phyloP scores from a whole-genome alignment of 345 rosid genomes.

The Linum tenue region DNA sequence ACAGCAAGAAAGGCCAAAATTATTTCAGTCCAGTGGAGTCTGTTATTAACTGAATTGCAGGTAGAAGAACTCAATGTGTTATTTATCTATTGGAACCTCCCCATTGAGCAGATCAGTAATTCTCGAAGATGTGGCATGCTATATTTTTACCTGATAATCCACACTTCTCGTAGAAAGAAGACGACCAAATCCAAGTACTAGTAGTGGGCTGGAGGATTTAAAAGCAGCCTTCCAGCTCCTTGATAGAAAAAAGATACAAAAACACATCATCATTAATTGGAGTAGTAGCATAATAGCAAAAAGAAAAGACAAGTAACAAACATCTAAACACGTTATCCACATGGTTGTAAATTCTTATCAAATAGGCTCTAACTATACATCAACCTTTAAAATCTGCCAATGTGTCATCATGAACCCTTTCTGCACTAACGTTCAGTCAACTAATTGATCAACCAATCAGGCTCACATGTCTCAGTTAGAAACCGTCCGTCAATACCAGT shows the following conservation, averaged over 20 bases:
- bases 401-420: too few species aligned
- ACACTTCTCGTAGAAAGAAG: constrained; percentile 59
- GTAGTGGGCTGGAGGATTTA: constrained; percentile 50
- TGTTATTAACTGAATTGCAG: not conserved
- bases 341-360: too few species aligned
- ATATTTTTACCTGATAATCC: constrained; percentile 68
- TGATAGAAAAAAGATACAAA: constrained; percentile 8
- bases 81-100: not conserved
- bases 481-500: too few species aligned
- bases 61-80: not conserved
- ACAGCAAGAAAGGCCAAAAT: not conserved
- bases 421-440: too few species aligned
- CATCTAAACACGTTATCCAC: too few species aligned
- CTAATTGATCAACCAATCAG: too few species aligned
- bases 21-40: not conserved
- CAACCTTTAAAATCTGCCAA: too few species aligned
- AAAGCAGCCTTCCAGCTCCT: constrained; percentile 58
- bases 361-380: too few species aligned
- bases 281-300: not conserved
- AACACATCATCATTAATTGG: not conserved
- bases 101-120: not conserved
- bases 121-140: not conserved
- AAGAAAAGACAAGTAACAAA: not conserved
- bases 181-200: constrained; percentile 66
- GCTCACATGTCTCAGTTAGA: too few species aligned